Evolutionary conservation across 441 rosid genomes (phyloP), one percentile per base, ranked within the genome.

Genomic region (Adansonia rubrostipa): DNA sequence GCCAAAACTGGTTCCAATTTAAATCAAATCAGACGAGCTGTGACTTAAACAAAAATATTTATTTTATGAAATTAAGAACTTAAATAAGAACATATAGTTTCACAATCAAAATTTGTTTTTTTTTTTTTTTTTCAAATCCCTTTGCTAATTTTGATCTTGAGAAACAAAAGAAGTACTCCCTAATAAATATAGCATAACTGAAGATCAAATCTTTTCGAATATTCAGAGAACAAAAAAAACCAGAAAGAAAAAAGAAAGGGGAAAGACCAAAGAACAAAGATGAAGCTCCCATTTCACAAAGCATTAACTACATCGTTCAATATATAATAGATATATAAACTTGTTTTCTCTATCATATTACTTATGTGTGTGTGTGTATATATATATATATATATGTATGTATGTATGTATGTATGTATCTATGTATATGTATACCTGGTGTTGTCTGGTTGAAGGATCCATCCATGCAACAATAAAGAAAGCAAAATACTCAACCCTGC

Each of bases 371-470:
- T 22, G 20, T 10, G 15, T 14, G 3, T 3, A 65, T 33, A 28
- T 13, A 6, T 44, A 8, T 66, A 1, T 47, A 51, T 79, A 87
- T 80, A 1, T 24, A 24, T 24, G 28, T 24, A 24, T 24, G n/a
- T n/a, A n/a, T n/a, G n/a, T n/a, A n/a, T n/a, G n/a, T n/a, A n/a
- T n/a, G n/a, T n/a, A n/a, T n/a, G n/a, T n/a, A n/a, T n/a, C n/a
- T n/a, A n/a, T n/a, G 28, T 24, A 24, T 24, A 24, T 24, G 28
- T 24, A 24, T 24, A 89, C 92, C 90, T 88, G 88, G 40, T 81
- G 82, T 73, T 84, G 87, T 82, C 80, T 89, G 36, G 77, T 83
- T 78, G 91, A 89, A 85, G 85, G 79, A 82, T 91, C 94, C 94
- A 89, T 91, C 78, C 87, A 88, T 86, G 86, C 87, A 88, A 78